A percentile compares a stretch with the other conserved stretches of the same genome.
phyloP scores from a whole-genome alignment of 805 yeast species.

The Nakazawaea populi region DNA sequence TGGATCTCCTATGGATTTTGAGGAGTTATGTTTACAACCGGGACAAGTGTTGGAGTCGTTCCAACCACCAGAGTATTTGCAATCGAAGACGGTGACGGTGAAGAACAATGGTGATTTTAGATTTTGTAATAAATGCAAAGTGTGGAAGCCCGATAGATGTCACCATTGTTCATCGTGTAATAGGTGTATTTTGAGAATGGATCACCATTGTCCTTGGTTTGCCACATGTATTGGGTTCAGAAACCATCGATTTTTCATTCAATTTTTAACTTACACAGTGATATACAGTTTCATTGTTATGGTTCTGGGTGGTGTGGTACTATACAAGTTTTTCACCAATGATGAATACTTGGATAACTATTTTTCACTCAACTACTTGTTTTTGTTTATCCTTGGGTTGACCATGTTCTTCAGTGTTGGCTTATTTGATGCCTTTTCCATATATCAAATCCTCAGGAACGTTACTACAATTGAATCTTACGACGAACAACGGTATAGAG shows the following conservation, averaged over 20 bases:
- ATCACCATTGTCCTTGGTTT: constrained; percentile 82
- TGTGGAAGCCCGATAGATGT: constrained; percentile 56
- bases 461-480: constrained; percentile 78
- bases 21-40: constrained; percentile 29
- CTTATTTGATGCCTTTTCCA: constrained; percentile 50
- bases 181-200: constrained; percentile 35
- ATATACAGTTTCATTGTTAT: constrained; percentile 40
- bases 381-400: constrained; percentile 49
- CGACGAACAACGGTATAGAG: constrained; percentile 43
- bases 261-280: constrained; percentile 55
- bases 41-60: constrained; percentile 11
- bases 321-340: constrained; percentile 42
- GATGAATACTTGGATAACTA: constrained; percentile 32
- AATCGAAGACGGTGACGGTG: constrained; percentile 35
- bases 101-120: constrained; percentile 61
- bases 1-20: constrained; percentile 61
- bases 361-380: constrained; percentile 53
- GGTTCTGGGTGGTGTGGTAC: constrained; percentile 29
- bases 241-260: constrained; percentile 77
- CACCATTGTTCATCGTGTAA: constrained; percentile 51
- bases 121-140: constrained; percentile 45
- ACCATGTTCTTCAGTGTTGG: constrained; percentile 51
- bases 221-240: constrained; percentile 78
- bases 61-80: constrained; percentile 36
- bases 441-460: constrained; percentile 57